Evolutionary conservation across 768 basidiomycete genomes (phyloP).

Genomic region (Tricholoma flavovirens): DNA sequence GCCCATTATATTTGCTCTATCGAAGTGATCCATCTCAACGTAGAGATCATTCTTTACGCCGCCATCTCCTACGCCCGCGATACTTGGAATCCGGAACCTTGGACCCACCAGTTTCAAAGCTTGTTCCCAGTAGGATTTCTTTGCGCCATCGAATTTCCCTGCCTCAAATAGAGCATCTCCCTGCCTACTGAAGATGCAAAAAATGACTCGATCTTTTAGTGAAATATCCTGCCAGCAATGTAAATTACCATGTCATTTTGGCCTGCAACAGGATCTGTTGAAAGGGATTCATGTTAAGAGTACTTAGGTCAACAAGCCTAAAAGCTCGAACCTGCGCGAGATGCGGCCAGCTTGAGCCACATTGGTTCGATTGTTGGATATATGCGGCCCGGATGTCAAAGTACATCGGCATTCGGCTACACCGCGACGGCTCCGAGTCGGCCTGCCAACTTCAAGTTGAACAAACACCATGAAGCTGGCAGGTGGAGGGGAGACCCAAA

Average conservation of each 20-base stretch:
- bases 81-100: conserved; percentile 8
- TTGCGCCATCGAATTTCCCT: conserved; percentile 7
- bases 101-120: conserved; percentile 10
- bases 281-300: not conserved
- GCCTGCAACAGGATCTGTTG: not conserved
- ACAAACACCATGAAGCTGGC: too few relatives aligned
- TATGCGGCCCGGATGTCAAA: too few relatives aligned
- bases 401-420: too few relatives aligned
- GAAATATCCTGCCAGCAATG: not conserved
- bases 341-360: too few relatives aligned
- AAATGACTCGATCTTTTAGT: not conserved
- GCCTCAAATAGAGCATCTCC: conserved; percentile 8
- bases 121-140: conserved; percentile 7
- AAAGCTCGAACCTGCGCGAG: too few relatives aligned
- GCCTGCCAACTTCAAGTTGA: too few relatives aligned
- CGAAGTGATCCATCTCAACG: conserved; percentile 2
- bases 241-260: not conserved
- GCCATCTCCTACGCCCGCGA: conserved; percentile 7
- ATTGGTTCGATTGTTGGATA: too few relatives aligned
- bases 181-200: not conserved
- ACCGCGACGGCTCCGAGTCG: too few relatives aligned
- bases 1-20: conserved; percentile 15
- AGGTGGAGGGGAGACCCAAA: too few relatives aligned
- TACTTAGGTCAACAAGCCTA: too few relatives aligned
- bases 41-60: conserved; percentile 8